Evolutionary conservation across 1,139 yeast species (phyloP), one percentile per base, ranked within the genome.

Genomic region (Candida dubliniensis): DNA sequence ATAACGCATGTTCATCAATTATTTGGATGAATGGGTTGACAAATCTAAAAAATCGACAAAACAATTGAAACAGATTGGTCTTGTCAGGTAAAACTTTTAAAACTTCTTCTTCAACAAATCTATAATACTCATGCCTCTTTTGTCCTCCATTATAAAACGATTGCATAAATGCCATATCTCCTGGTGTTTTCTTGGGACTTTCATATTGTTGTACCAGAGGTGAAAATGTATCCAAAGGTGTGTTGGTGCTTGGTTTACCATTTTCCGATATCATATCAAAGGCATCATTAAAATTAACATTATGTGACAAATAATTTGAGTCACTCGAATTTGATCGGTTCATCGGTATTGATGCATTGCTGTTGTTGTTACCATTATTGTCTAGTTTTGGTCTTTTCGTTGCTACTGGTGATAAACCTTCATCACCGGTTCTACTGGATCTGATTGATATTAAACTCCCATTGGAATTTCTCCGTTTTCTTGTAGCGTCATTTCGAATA

Each of bases 21-120:
- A 72, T 58, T 2, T 75, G 72, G 10, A 71, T 56, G 42, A 73
- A 70, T 2, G 76, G 76, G 40, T 60, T 59, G 12, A 70, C 75
- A 55, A 64, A 71, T 47, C 67, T 69, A 58, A 71, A 71, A 49
- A 59, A 73, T 15, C 71, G 59, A 42, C 62, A 58, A 42, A 68
- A 61, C n/a, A 72, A 56, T 45, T 66, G 56, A 33, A 61, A 57
- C 36, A 63, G 46, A 38, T 56, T 64, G 9, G 54, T 49, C 37
- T 64, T 63, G 32, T 54, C 51, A 0, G 79, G 79, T 14, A 74
- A 54, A 1, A 70, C 55, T 35, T 58, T 53, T 12, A 68, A 38
- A 2, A 69, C 56, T 2, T 64, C 62, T 15, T 57, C 51, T 47
- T 63, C 68, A 1, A 68, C 69, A n/a, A 65, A 45, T 8, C 51